Percentiles rank a stretch among this genome's conserved stretches.
These are phyloP conservation scores for Aspergillus persii DNA, from an alignment of 2,329 filamentous ascomycete species.

Conservation along the genomic window DNA sequence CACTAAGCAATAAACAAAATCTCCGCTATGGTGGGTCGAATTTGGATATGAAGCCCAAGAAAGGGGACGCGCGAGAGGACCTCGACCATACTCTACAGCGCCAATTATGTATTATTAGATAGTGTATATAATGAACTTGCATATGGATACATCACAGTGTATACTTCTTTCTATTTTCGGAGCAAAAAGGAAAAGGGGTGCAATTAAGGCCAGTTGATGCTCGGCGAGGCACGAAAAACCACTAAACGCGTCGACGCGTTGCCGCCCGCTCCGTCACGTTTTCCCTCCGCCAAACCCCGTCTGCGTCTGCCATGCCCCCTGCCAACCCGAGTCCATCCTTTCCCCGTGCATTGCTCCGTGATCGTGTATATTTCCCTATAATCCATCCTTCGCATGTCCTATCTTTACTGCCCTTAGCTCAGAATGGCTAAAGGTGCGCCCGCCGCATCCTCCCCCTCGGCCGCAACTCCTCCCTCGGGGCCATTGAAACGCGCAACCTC, in stretches of 20 bases:
- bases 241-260: slow-evolving; percentile 42
- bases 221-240: slow-evolving; percentile 13
- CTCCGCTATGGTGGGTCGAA: slow-evolving; percentile 24
- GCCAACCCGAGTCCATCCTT: not conserved
- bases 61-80: not conserved
- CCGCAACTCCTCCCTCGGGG: slow-evolving; percentile 36
- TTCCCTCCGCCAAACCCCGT: not conserved
- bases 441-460: slow-evolving; percentile 33
- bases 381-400: not conserved
- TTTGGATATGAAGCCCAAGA: not conserved
- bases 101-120: slow-evolving; percentile 11
- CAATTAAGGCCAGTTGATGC: not conserved
- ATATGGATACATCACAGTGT: slow-evolving; percentile 5
- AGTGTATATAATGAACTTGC: slow-evolving; percentile 5
- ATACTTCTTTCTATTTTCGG: not conserved
- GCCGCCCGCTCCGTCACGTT: slow-evolving; percentile 24
- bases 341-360: not conserved
- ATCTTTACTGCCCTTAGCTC: slow-evolving; percentile 1
- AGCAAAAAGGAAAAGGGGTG: not conserved
- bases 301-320: not conserved
- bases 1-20: slow-evolving; percentile 37
- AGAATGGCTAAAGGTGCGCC: slow-evolving; percentile 40
- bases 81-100: not conserved
- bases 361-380: not conserved
- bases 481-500: slow-evolving; percentile 42